These are phyloP conservation scores for Agrocybe pediades DNA, from an alignment of 768 basidiomycete species.

Conservation along the genomic window DNA sequence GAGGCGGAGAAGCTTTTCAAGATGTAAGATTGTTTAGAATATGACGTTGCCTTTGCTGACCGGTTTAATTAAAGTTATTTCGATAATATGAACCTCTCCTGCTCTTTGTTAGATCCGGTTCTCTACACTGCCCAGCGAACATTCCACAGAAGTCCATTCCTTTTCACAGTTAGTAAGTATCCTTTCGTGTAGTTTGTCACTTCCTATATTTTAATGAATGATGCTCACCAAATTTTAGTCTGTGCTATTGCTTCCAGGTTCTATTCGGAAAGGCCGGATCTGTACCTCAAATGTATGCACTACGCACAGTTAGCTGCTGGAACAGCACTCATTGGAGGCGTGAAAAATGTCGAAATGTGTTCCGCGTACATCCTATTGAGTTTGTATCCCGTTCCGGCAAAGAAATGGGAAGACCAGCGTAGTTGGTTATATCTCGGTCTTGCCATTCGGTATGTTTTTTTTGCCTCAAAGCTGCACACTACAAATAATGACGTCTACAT, in stretches of 20 bases:
- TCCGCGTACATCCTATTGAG: conserved; percentile 82
- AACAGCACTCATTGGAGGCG: conserved; percentile 71
- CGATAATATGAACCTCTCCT: conserved; percentile 75
- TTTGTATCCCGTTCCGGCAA: conserved; percentile 73
- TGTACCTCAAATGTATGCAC: conserved; percentile 73
- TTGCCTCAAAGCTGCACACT: conserved; percentile 12
- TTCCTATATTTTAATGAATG: not conserved
- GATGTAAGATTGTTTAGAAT: conserved; percentile 45
- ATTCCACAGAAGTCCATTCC: conserved; percentile 82
- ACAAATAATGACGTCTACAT: conserved; percentile 1
- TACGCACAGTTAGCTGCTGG: conserved; percentile 79
- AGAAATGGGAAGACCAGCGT: conserved; percentile 87
- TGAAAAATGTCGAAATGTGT: conserved; percentile 82
- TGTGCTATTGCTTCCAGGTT: conserved; percentile 89
- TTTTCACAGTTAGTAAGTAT: conserved; percentile 86
- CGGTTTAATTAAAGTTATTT: conserved; percentile 55
- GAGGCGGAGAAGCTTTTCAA: conserved; percentile 76
- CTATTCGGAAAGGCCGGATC: conserved; percentile 65
- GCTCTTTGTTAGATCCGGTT: conserved; percentile 78
- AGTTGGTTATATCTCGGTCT: conserved; percentile 90
- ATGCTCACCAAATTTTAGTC: conserved; percentile 41
- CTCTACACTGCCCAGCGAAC: conserved; percentile 85
- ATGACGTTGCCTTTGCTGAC: not conserved
- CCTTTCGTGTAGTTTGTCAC: not conserved
- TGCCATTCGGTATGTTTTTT: conserved; percentile 67